Percentiles rank a stretch among this genome's conserved stretches.
These are phyloP conservation scores for Cystobasidium slooffiae DNA, from an alignment of 1,284 basidiomycete genomes.

Conservation along the genomic window DNA sequence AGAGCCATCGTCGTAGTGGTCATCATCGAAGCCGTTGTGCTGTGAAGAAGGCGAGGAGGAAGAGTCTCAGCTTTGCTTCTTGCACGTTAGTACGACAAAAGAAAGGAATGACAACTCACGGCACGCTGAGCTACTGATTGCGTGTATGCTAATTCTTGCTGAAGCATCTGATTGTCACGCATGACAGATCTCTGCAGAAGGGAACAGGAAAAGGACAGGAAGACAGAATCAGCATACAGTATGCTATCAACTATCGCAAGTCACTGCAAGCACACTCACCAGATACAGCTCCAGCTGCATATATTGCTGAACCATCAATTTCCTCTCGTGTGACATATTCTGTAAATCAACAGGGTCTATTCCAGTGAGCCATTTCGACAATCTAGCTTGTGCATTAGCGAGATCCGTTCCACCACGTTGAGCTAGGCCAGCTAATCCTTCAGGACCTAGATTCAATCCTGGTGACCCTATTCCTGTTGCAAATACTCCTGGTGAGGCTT, in stretches of 20 bases:
- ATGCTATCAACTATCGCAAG: neutral
- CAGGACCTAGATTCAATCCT: slow-evolving; percentile 7
- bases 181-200: slow-evolving; percentile 15
- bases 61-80: neutral
- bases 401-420: slow-evolving; percentile 24
- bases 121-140: slow-evolving; percentile 1
- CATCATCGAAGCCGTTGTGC: slow-evolving; percentile 1
- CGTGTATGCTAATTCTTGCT: slow-evolving; percentile 8
- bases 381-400: slow-evolving; percentile 5
- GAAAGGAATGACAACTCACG: neutral
- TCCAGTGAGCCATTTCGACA: slow-evolving; percentile 13
- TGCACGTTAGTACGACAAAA: neutral
- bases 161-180: slow-evolving; percentile 22
- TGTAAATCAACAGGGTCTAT: neutral
- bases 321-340: slow-evolving; percentile 10
- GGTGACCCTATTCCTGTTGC: slow-evolving; percentile 18
- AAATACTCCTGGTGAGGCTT: slow-evolving; percentile 26
- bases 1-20: slow-evolving; percentile 9
- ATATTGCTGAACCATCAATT: slow-evolving; percentile 5
- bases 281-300: slow-evolving; percentile 21
- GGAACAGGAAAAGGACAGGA: neutral
- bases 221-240: neutral
- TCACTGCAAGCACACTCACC: neutral
- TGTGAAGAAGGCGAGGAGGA: neutral
- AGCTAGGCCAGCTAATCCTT: slow-evolving; percentile 26